Conservation (phyloP, 1,139 yeast genomes). For the Yamadazyma sp. region DNA sequence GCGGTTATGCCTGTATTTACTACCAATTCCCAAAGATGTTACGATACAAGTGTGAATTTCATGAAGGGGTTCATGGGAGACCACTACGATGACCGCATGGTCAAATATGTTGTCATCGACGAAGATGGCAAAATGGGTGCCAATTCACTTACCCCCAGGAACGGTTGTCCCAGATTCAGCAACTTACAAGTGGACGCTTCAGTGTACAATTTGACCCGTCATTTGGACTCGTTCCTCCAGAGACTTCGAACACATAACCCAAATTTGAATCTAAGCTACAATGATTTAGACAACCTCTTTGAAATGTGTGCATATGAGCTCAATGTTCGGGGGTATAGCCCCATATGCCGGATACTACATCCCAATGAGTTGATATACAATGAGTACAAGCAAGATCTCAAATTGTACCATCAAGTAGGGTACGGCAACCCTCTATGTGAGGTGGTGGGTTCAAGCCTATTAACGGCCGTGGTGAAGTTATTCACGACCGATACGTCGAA, state of each 20-base stretch:
- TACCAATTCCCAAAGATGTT: conserved; percentile 31
- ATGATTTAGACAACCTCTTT: conserved; percentile 42
- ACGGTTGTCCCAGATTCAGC: conserved; percentile 21
- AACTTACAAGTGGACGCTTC: conserved; percentile 5
- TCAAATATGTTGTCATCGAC: conserved; percentile 24
- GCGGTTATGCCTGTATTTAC: conserved; percentile 32
- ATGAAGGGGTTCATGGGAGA: conserved; percentile 31
- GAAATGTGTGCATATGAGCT: conserved; percentile 57
- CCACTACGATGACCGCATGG: conserved; percentile 14
- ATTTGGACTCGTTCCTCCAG: conserved; percentile 25
- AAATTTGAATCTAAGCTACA: conserved; percentile 34
- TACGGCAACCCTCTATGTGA: conserved; percentile 47
- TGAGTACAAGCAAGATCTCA: conserved; percentile 46
- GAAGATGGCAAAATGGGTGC: conserved; percentile 32
- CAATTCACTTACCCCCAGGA: conserved; percentile 37
- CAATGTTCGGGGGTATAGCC: conserved; percentile 48
- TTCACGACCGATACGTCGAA: conserved; percentile 27
- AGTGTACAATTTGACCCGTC: conserved; percentile 4
- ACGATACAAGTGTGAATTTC: conserved; percentile 31
- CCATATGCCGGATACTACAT: conserved; percentile 51
- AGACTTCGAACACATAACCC: conserved; percentile 33
- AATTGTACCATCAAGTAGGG: conserved; percentile 48
- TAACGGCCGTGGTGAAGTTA: conserved; percentile 48
- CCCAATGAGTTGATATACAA: conserved; percentile 45
- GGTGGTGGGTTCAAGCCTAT: conserved; percentile 47